Conservation (phyloP, 208 protist genomes). For the Leptomonas pyrrhocoris region DNA sequence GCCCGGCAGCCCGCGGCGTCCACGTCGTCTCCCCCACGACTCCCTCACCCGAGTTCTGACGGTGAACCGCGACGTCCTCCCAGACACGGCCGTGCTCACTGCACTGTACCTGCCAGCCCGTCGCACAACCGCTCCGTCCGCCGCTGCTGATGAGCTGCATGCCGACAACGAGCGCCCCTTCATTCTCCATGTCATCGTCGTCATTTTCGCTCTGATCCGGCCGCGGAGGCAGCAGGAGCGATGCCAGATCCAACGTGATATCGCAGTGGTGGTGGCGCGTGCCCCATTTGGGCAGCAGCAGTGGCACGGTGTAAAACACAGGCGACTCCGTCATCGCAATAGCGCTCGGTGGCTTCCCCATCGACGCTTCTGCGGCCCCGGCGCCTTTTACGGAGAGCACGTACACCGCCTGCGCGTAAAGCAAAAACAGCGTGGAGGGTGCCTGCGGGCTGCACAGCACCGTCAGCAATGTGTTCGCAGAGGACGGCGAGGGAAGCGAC, state of each 20-base stretch:
- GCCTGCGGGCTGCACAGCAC: conserved; percentile 16
- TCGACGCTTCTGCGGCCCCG: neutral
- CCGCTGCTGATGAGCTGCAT: conserved; percentile 32
- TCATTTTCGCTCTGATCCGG: neutral
- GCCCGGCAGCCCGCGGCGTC: conserved; percentile 13
- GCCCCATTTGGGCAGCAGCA: conserved; percentile 24
- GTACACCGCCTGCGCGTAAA: conserved; percentile 23
- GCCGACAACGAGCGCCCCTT: conserved; percentile 16
- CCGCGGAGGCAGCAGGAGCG: neutral
- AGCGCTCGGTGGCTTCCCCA: neutral
- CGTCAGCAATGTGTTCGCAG: conserved; percentile 12
- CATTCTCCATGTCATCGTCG: neutral
- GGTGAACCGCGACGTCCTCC: conserved; percentile 27
- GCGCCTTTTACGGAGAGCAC: neutral
- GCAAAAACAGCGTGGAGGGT: conserved; percentile 23
- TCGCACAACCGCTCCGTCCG: neutral
- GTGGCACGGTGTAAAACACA: conserved; percentile 25
- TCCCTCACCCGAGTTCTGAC: conserved; percentile 11
- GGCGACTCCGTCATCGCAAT: conserved; percentile 13
- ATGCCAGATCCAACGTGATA: conserved; percentile 21
- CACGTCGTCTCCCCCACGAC: conserved; percentile 25
- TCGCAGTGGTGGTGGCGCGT: conserved; percentile 26
- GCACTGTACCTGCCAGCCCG: conserved; percentile 33
- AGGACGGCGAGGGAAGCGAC: neutral
- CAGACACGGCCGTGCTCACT: conserved; percentile 19